Evolutionary conservation across 495 filamentous ascomycete genomes (phyloP), one percentile per base, ranked within the genome.

Genomic region (Ascobolus immersus): DNA sequence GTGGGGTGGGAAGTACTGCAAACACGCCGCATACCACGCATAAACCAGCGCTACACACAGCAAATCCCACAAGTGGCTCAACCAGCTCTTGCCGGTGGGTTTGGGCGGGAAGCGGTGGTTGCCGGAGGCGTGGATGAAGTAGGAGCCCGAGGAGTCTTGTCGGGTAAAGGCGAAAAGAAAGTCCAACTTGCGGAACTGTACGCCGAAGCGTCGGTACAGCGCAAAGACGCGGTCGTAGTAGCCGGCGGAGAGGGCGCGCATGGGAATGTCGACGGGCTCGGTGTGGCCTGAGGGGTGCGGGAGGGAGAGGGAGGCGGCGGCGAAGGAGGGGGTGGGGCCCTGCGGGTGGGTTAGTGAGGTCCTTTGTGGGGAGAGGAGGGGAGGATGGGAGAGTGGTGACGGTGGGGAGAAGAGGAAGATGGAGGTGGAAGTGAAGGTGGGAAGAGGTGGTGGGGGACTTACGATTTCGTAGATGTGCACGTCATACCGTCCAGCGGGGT

Each of bases 221-320:
- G 52, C 49, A 17, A 45, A 54, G 26, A 69, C 47, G 31, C 60
- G 60, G n/a, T 49, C 50, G 34, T 69, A 64, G 45, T 57, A 70
- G 15, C 61, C 59, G 11, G 52, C 61, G 5, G 60, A 57, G 33
- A 67, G 61, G 2, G 58, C 56, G 22, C 64, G 62, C 61, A 67
- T 67, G 12, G 65, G 65, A n/a, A 69, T 41, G 49, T 69, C 63
- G 17, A 61, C 41, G 32, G 61, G 50, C 26, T 55, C 40, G 24
- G 31, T 33, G 13, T 5, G 28, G 22, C 30, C 36, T 12, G 27
- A 28, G 10, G 34, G 17, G 30, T 48, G 44, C 13, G 41, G 45
- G 12, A 57, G 34, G 12, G 53, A 45, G 8, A 54, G 36, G 5
- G 53, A 58, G 25, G 52, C 53, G 11, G 56, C 52, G 32, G 59